These are phyloP conservation scores for Helotiales sp. DNA, from an alignment of 2,329 filamentous ascomycete genomes.

Conservation along the genomic window DNA sequence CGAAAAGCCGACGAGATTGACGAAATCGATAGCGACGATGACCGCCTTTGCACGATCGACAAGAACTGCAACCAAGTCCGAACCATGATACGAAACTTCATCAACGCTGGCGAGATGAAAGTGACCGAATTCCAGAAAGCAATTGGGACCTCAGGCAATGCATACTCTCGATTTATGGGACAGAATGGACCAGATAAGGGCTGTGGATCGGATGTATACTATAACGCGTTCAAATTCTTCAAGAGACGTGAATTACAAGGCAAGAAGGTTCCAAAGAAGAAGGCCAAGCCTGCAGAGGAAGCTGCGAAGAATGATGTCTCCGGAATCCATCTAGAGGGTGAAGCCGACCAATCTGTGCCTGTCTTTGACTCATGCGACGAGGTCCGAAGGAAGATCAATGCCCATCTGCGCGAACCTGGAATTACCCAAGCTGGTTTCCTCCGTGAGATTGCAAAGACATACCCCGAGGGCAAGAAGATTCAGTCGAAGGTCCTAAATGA, in stretches of 20 bases:
- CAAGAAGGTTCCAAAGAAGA: conserved; percentile 39
- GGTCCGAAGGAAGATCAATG: conserved; percentile 56
- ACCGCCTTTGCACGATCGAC: not conserved
- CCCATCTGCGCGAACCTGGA: conserved; percentile 44
- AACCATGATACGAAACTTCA: conserved; percentile 41
- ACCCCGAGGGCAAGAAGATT: conserved; percentile 39
- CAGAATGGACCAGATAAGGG: conserved; percentile 44
- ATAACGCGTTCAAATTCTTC: conserved; percentile 45
- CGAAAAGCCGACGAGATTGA: conserved; percentile 9
- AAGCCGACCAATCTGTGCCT: conserved; percentile 45
- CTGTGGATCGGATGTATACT: conserved; percentile 37
- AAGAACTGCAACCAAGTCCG: conserved; percentile 13
- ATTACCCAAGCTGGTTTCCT: conserved; percentile 54
- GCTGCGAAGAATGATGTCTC: conserved; percentile 25
- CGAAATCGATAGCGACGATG: conserved; percentile 8
- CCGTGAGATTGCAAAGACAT: conserved; percentile 47
- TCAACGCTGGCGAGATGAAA: conserved; percentile 45
- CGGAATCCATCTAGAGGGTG: conserved; percentile 45
- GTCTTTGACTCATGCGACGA: conserved; percentile 61
- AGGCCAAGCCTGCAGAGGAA: conserved; percentile 36
- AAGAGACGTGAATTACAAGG: conserved; percentile 50
- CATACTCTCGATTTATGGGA: conserved; percentile 48
- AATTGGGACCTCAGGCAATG: conserved; percentile 37
- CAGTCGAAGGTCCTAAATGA: conserved; percentile 45
- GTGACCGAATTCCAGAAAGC: conserved; percentile 43